Conservation (phyloP, 768 basidiomycete genomes). For the Macrolepiota albuminosa region DNA sequence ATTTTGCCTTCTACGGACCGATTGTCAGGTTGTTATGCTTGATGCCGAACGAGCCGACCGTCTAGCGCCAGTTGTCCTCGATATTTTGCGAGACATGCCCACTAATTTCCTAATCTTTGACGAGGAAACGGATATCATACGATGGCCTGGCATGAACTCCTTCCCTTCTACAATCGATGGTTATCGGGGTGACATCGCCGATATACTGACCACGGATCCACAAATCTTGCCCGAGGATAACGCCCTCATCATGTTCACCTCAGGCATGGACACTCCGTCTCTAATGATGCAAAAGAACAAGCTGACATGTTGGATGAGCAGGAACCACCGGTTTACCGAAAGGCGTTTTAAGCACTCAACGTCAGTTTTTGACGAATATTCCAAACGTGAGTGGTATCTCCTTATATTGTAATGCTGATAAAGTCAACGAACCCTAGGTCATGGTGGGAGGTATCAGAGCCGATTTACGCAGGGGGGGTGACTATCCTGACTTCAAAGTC, state of each 20-base stretch:
- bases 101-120: constrained; percentile 42
- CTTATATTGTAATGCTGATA: neutral
- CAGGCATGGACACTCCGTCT: constrained; percentile 30
- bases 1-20: constrained; percentile 51
- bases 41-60: constrained; percentile 54
- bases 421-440: constrained; percentile 26
- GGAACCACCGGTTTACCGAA: constrained; percentile 58
- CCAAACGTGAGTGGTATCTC: constrained; percentile 38
- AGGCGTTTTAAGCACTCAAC: constrained; percentile 63
- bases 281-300: neutral
- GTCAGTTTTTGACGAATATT: constrained; percentile 56
- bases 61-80: constrained; percentile 29
- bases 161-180: constrained; percentile 32
- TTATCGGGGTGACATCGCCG: constrained; percentile 22
- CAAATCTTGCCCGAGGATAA: constrained; percentile 51
- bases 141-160: constrained; percentile 37
- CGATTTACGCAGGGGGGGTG: constrained; percentile 40
- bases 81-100: constrained; percentile 24
- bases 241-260: constrained; percentile 60
- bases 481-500: constrained; percentile 26
- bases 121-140: constrained; percentile 26
- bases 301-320: constrained; percentile 7
- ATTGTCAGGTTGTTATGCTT: constrained; percentile 50
- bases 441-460: constrained; percentile 41
- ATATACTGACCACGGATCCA: constrained; percentile 23